Conservation (phyloP, 805 yeast species). For the Candida bentonensis region DNA sequence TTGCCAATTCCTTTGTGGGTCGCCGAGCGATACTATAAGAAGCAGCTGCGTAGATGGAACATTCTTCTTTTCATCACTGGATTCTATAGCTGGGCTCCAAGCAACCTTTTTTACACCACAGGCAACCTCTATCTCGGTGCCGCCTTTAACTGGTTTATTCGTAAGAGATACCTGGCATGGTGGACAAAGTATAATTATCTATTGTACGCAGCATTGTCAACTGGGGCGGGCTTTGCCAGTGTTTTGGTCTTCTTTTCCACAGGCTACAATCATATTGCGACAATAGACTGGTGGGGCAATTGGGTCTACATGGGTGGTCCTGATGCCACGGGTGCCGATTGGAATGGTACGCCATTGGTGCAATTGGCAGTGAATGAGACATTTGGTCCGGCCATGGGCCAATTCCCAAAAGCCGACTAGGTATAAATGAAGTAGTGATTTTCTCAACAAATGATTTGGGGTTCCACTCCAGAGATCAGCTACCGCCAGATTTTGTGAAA, state of each 20-base stretch:
- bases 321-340: not conserved
- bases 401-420: not conserved
- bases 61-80: conserved; percentile 20
- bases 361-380: not conserved
- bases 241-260: conserved; percentile 30
- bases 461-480: too few species aligned
- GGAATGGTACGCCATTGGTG: not conserved
- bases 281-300: conserved; percentile 38
- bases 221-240: conserved; percentile 36
- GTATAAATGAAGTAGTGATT: too few species aligned
- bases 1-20: conserved; percentile 16
- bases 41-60: conserved; percentile 18
- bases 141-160: conserved; percentile 31
- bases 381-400: not conserved
- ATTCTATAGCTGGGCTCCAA: conserved; percentile 26
- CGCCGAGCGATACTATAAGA: conserved; percentile 9
- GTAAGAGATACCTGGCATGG: conserved; percentile 31
- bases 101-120: conserved; percentile 29
- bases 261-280: conserved; percentile 16
- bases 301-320: conserved; percentile 9
- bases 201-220: conserved; percentile 32
- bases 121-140: conserved; percentile 27
- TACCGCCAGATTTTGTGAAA: too few species aligned
- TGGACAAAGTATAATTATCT: conserved; percentile 41
- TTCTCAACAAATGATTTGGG: too few species aligned